Evolutionary conservation across 2,329 filamentous ascomycete genomes (phyloP).

Genomic region (Alternaria alternata): DNA sequence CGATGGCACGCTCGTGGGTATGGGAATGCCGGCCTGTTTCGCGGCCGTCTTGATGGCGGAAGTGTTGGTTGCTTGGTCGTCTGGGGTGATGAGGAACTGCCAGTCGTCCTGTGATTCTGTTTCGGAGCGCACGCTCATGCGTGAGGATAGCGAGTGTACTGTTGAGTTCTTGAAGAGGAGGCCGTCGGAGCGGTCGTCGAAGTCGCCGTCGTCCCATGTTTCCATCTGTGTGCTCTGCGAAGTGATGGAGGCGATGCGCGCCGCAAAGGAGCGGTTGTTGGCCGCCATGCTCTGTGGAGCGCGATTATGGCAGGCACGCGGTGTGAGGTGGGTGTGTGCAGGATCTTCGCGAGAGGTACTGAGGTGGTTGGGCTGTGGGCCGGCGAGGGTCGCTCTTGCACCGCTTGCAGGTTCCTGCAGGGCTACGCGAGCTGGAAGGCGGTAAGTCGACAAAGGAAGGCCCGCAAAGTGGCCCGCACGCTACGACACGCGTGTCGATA

Average conservation of each 20-base stretch:
- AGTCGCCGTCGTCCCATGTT: constrained; percentile 67
- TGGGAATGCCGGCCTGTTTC: constrained; percentile 87
- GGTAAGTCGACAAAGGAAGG: constrained; percentile 12
- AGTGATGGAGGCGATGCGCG: constrained; percentile 61
- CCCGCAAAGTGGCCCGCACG: constrained; percentile 11
- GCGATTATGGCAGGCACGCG: constrained; percentile 29
- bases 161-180: constrained; percentile 78
- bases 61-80: constrained; percentile 82
- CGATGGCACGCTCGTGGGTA: constrained; percentile 84
- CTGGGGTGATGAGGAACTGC: constrained; percentile 82
- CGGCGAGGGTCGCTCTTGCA: constrained; percentile 10
- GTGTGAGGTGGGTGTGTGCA: constrained; percentile 16
- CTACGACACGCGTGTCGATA: constrained; percentile 11
- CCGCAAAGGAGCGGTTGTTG: constrained; percentile 48
- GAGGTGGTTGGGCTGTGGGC: constrained; percentile 17
- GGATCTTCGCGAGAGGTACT: constrained; percentile 13
- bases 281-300: constrained; percentile 38
- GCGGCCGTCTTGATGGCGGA: constrained; percentile 84
- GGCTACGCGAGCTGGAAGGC: constrained; percentile 14
- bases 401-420: constrained; percentile 15
- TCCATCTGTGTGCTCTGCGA: constrained; percentile 66
- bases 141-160: constrained; percentile 78
- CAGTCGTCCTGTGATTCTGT: constrained; percentile 82
- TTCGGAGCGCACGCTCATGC: constrained; percentile 84
- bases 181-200: constrained; percentile 57